Evolutionary conservation across 352 stramenopile genomes (phyloP).

Genomic region (Pythium monospermum): DNA sequence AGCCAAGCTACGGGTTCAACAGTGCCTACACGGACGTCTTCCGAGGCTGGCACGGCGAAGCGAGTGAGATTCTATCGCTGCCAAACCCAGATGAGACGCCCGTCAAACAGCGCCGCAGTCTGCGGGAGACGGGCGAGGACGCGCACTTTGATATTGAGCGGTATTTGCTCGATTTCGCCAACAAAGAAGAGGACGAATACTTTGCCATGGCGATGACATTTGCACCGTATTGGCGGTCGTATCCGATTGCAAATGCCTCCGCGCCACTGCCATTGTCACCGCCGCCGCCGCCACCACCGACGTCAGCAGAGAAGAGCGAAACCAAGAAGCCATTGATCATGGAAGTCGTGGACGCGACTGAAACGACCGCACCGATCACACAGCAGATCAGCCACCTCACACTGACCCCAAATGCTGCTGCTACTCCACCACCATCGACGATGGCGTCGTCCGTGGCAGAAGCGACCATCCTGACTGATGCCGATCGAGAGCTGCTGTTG

Average conservation of each 20-base stretch:
- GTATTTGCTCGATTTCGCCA: conserved; percentile 93
- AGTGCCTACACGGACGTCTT: conserved; percentile 92
- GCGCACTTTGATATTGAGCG: conserved; percentile 93
- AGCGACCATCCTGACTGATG: conserved; percentile 33
- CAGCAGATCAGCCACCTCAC: conserved; percentile 3
- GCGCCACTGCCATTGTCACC: no score
- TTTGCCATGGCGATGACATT: conserved; percentile 88
- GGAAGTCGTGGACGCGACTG: conserved; percentile 26
- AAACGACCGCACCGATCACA: no score
- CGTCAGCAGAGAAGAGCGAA: not conserved
- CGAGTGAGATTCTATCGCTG: conserved; percentile 92
- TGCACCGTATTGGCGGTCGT: conserved; percentile 85
- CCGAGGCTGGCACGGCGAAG: conserved; percentile 86
- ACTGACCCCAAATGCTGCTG: not conserved
- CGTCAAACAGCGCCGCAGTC: conserved; percentile 53
- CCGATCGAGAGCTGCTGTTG: conserved; percentile 70
- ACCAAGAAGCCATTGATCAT: conserved; percentile 27
- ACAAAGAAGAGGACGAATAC: conserved; percentile 91
- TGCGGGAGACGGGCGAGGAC: conserved; percentile 86
- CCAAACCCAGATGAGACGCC: conserved; percentile 83
- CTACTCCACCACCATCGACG: not conserved
- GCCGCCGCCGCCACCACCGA: no score
- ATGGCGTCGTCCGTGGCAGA: not conserved
- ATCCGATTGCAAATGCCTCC: conserved; percentile 30
- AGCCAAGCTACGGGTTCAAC: conserved; percentile 92